Evolutionary conservation across 805 yeast species (phyloP).

Genomic region (Kodamaea hsintzibuensis): DNA sequence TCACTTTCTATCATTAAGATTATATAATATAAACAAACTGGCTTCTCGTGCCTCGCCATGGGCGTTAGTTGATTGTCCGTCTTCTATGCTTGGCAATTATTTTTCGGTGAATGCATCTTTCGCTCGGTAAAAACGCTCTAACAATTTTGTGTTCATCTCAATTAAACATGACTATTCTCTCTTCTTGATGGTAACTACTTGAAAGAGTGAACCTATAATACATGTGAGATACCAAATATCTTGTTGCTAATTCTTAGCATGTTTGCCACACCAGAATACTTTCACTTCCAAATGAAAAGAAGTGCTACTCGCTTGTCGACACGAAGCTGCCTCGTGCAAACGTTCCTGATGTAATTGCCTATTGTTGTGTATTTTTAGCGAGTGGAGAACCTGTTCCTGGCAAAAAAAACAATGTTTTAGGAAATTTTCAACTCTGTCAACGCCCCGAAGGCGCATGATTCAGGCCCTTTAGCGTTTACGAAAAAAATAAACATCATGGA

Average conservation of each 20-base stretch:
- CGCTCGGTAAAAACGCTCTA: background rate
- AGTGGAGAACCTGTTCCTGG: background rate
- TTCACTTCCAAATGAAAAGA: background rate
- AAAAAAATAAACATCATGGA: background rate
- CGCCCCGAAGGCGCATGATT: background rate
- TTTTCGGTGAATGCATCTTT: background rate
- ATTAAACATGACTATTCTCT: background rate
- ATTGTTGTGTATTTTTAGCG: background rate
- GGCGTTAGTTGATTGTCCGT: background rate
- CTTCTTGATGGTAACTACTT: background rate
- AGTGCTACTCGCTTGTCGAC: background rate
- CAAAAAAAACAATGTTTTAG: background rate
- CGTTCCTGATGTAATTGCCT: background rate
- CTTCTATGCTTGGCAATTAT: background rate
- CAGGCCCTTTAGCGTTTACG: background rate
- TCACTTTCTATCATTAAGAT: background rate
- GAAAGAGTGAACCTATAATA: background rate
- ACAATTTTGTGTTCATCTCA: background rate
- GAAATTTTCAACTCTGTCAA: background rate
- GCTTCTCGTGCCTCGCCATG: background rate
- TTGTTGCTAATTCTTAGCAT: no score
- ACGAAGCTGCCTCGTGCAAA: background rate
- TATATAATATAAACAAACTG: background rate
- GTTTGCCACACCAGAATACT: background rate
- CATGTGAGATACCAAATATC: background rate